Evolutionary conservation across 306 rosid genomes (phyloP), one percentile per base, ranked within the genome.

Genomic region (Castanea crenata): DNA sequence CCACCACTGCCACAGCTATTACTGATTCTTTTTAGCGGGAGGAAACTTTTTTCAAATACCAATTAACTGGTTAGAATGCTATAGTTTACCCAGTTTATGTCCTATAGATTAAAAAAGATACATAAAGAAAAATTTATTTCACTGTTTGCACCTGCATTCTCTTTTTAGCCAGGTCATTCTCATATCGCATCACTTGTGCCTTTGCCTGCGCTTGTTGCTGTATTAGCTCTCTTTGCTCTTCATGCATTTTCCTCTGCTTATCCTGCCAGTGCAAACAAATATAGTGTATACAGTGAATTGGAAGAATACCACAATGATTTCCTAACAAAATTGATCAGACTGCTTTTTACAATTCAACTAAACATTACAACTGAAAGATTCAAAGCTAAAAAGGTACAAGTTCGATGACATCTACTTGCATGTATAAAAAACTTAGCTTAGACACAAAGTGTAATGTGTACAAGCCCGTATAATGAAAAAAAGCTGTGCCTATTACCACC

Each of bases 141-240:
- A 81, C 52, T 56, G 70, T 69, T 65, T 9, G 84, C 74, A 96
- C 98, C 99, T 93, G 96, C 93, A 91, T 76, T 88, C 98, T 91
- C 82, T 93, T 89, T 83, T 97, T 91, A 55, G 96, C 87, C 75
- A 91, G 73, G 79, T 96, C 99, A 89, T 96, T 98, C 82, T 96
- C 93, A 75, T 71, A 76, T 25, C 98, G 91, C 78, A 88, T 49
- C 88, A 80, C 86, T 81, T 96, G 99, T 52, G 99, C 99, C 87
- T 91, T 85, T 55, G 84, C 82, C 77, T 96, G 96, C 62, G 91
- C 97, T 79, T 93, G 96, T 75, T 93, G 94, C 78, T 96, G 98
- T 69, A 89, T 79, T 74, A 92, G 78, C 84, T 93, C 91, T 27
- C 89, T 88, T 80, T 93, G 98, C 38, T 93, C 97, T 87, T 96